Conservation (phyloP, 768 basidiomycete genomes). For the Podaxis pistillaris region DNA sequence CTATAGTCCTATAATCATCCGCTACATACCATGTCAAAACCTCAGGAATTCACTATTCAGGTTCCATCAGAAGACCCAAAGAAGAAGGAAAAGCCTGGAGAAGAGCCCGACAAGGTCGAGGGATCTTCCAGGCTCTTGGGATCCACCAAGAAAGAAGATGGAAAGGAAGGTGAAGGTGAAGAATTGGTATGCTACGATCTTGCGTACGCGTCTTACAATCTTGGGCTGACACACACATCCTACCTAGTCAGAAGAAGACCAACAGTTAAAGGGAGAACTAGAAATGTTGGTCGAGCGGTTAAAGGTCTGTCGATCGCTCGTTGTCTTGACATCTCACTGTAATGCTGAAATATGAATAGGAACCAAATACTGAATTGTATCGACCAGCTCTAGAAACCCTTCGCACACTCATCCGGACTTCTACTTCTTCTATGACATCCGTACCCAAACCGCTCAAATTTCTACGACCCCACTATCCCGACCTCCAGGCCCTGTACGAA, state of each 20-base stretch:
- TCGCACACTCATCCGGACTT: constrained; percentile 90
- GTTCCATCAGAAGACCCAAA: constrained; percentile 76
- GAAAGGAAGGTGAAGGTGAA: constrained; percentile 60
- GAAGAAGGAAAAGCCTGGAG: constrained; percentile 59
- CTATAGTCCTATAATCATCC: constrained; percentile 14
- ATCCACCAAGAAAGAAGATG: constrained; percentile 46
- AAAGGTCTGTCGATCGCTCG: constrained; percentile 51
- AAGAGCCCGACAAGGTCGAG: constrained; percentile 30
- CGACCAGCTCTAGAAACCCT: constrained; percentile 91
- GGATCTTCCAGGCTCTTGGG: constrained; percentile 56
- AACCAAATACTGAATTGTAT: constrained; percentile 83
- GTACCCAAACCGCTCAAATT: constrained; percentile 99
- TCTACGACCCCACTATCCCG: constrained; percentile 90
- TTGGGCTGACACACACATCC: constrained; percentile 9
- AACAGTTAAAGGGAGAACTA: constrained; percentile 87
- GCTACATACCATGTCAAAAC: constrained; percentile 48
- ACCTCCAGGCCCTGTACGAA: constrained; percentile 80
- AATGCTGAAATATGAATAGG: constrained; percentile 45
- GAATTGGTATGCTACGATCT: constrained; percentile 66
- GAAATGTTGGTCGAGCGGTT: constrained; percentile 96
- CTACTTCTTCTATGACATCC: constrained; percentile 98
- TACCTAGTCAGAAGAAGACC: constrained; percentile 88
- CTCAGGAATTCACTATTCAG: constrained; percentile 55
- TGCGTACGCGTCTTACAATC: neutral
- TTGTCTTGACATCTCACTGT: constrained; percentile 17